Conservation (phyloP, 306 rosid species). For the Gastrolobium villosum region DNA sequence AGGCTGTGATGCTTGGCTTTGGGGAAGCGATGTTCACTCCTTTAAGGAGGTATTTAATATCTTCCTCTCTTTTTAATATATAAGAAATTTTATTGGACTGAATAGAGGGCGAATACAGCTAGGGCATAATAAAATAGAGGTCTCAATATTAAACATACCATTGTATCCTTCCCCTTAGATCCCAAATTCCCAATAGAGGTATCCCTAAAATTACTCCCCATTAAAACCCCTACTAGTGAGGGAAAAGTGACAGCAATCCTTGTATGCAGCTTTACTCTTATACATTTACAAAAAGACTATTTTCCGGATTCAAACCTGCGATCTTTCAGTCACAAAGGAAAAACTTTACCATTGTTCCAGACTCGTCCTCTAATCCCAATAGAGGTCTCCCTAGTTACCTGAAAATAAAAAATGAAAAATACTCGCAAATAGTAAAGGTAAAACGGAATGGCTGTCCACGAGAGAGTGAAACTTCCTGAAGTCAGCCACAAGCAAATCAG, state of each 20-base stretch:
- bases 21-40: constrained; percentile 98
- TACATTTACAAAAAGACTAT: too few relatives aligned
- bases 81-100: not conserved
- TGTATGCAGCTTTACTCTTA: too few relatives aligned
- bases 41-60: constrained; percentile 77
- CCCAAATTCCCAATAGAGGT: constrained; percentile 3
- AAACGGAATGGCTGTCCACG: not conserved
- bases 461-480: not conserved
- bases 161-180: constrained; percentile 15
- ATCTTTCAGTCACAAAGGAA: too few relatives aligned
- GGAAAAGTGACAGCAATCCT: too few relatives aligned
- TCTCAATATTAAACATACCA: not conserved
- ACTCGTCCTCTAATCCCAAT: not conserved
- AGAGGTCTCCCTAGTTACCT: not conserved
- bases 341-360: too few relatives aligned
- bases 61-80: constrained; percentile 12
- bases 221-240: too few relatives aligned
- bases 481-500: constrained; percentile 4
- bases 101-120: not conserved
- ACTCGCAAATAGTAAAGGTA: not conserved
- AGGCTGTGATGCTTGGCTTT: constrained; percentile 99
- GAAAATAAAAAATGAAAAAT: not conserved
- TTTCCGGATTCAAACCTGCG: too few relatives aligned
- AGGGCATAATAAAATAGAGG: not conserved
- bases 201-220: not conserved